Conservation (phyloP, 1,284 basidiomycete species). For the Papiliotrema fonsecae region DNA sequence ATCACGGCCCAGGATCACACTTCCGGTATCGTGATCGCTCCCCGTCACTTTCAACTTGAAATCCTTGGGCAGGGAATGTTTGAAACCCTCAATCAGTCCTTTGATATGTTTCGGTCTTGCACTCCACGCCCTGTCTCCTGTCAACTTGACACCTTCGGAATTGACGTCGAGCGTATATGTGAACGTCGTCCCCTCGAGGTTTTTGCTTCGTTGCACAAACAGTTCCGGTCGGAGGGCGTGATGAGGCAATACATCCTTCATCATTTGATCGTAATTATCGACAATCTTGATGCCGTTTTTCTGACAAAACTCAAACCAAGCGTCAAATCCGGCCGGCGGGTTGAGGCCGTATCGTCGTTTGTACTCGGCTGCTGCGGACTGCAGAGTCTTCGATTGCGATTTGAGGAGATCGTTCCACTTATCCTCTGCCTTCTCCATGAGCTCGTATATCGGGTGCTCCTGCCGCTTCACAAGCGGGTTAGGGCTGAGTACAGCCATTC, state of each 20-base stretch:
- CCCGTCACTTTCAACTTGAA: slow-evolving; percentile 40
- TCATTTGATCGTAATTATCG: slow-evolving; percentile 57
- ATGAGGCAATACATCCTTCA: slow-evolving; percentile 43
- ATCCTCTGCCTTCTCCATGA: slow-evolving; percentile 44
- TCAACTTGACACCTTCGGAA: slow-evolving; percentile 17
- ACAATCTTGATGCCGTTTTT: slow-evolving; percentile 68
- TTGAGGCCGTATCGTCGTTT: slow-evolving; percentile 51
- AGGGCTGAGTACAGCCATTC: slow-evolving; percentile 2
- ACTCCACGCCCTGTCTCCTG: slow-evolving; percentile 26
- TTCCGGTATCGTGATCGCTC: slow-evolving; percentile 46
- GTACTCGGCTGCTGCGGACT: slow-evolving; percentile 58
- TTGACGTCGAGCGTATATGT: slow-evolving; percentile 40
- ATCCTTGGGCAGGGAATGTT: slow-evolving; percentile 28
- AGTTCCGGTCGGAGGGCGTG: slow-evolving; percentile 39
- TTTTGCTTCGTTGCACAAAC: slow-evolving; percentile 30
- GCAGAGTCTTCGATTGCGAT: slow-evolving; percentile 55
- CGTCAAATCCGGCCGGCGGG: slow-evolving; percentile 50
- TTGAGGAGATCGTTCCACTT: slow-evolving; percentile 31
- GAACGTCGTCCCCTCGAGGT: slow-evolving; percentile 24
- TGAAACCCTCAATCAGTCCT: slow-evolving; percentile 39
- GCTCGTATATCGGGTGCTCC: slow-evolving; percentile 45
- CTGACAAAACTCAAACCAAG: slow-evolving; percentile 58
- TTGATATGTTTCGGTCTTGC: slow-evolving; percentile 32
- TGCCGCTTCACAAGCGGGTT: slow-evolving; percentile 6
- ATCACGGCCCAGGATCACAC: slow-evolving; percentile 46